phyloP scores from a whole-genome alignment of 371 early-diverging fungal species.

The Mortierella sp. region DNA sequence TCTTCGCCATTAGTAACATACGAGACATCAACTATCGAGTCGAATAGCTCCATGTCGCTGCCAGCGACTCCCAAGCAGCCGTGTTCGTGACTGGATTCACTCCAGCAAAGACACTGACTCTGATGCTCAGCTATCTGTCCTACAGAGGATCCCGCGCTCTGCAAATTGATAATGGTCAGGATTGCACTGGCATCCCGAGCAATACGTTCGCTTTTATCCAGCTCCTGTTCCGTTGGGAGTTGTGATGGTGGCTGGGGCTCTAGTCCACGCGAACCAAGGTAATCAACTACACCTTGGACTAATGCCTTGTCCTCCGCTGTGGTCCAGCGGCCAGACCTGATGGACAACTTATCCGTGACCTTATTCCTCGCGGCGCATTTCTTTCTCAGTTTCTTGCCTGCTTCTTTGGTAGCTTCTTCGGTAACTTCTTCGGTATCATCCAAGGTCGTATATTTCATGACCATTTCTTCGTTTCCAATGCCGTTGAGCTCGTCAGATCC shows the following conservation, averaged over 20 bases:
- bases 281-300: constrained; percentile 62
- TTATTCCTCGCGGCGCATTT: background rate
- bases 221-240: background rate
- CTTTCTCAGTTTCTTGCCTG: too few relatives aligned
- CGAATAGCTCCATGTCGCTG: background rate
- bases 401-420: background rate
- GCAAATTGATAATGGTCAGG: too few relatives aligned
- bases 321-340: constrained; percentile 76
- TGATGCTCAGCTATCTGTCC: background rate
- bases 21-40: background rate
- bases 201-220: background rate
- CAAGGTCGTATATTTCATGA: background rate
- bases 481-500: background rate
- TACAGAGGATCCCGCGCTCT: too few relatives aligned
- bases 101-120: background rate
- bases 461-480: background rate
- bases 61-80: background rate
- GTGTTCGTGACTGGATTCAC: background rate
- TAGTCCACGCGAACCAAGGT: constrained; percentile 33
- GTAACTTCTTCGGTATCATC: background rate
- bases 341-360: background rate
- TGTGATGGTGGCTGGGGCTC: constrained; percentile 13
- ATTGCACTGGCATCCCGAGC: background rate
- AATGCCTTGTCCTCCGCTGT: constrained; percentile 72
- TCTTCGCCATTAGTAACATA: background rate